phyloP scores from a whole-genome alignment of 2,329 filamentous ascomycete species.

The Chrysoporthe deuterocubensis region DNA sequence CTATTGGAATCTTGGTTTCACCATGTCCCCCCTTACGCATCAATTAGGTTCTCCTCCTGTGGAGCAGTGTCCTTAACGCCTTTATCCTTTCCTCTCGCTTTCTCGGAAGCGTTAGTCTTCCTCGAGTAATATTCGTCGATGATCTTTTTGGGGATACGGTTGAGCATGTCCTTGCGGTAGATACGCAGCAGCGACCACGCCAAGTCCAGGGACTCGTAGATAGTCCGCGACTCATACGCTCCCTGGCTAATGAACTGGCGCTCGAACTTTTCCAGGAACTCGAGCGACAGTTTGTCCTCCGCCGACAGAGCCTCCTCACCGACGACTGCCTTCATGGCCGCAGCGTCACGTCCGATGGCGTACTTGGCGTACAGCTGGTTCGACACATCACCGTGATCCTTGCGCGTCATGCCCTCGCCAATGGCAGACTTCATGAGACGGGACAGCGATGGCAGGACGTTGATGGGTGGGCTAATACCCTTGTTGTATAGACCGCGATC shows the following conservation, averaged over 20 bases:
- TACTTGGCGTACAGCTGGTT: slow-evolving; percentile 99
- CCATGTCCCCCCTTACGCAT: slow-evolving; percentile 34
- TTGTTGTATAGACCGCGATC: slow-evolving; percentile 94
- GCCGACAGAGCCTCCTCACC: slow-evolving; percentile 95
- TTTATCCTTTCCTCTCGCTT: slow-evolving; percentile 62
- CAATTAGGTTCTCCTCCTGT: slow-evolving; percentile 43
- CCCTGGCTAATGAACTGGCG: slow-evolving; percentile 91
- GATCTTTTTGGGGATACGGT: slow-evolving; percentile 85
- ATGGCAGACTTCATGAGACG: slow-evolving; percentile 99
- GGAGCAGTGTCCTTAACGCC: slow-evolving; percentile 36
- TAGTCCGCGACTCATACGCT: slow-evolving; percentile 87
- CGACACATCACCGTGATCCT: slow-evolving; percentile 96
- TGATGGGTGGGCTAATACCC: slow-evolving; percentile 98
- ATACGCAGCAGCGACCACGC: slow-evolving; percentile 97
- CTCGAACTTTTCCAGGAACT: slow-evolving; percentile 99
- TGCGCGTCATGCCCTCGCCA: slow-evolving; percentile 93
- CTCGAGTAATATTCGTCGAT: slow-evolving; percentile 82
- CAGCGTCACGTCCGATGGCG: slow-evolving; percentile 96
- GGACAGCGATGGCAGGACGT: slow-evolving; percentile 95
- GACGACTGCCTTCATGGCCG: slow-evolving; percentile 98
- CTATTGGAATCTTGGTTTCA: no score
- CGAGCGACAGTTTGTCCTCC: slow-evolving; percentile 97
- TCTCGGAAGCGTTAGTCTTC: slow-evolving; percentile 44
- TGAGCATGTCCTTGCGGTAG: slow-evolving; percentile 97
- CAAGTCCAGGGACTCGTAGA: slow-evolving; percentile 92